Evolutionary conservation across 306 rosid genomes (phyloP), one percentile per base, ranked within the genome.

Genomic region (Astragalus glycyphyllos): DNA sequence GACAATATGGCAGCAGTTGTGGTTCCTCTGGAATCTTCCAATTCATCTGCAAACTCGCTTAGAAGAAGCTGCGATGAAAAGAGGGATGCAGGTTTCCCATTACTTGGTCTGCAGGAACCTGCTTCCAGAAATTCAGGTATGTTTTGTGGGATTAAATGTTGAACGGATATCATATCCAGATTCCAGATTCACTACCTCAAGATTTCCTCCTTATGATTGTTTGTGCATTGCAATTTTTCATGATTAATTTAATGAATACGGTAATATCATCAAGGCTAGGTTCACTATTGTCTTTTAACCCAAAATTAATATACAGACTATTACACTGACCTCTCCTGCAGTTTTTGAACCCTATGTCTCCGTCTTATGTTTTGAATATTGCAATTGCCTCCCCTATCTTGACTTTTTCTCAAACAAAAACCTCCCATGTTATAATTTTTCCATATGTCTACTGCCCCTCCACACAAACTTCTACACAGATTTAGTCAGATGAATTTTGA

Each of bases 1-100:
- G 98, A 93, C 78, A 93, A 93, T 73, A 73, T 90, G 83, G 98
- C 97, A 46, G 86, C 96, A 54, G 80, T 90, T 67, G 92, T 90
- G 71, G 87, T 93, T 88, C 98, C 97, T 48, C 80, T 93, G 57
- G 85, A 77, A 58, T 79, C 89, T 69, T 38, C 54, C 14, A 82
- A 75, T 15, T 73, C 76, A 68, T 75, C 87, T 51, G 78, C 68
- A 46, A 74, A 65, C 54, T 69, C 68, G 23, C 44, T 45, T 55
- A 56, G 72, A 62, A 76, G 87, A 77, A 74, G 81, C 71, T 75
- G 68, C 73, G 11, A 45, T 75, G 88, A 68, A 74, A 84, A 85
- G 65, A 78, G 72, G 37, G 93, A 68, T 77, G 54, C 38, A 50
- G 74, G 40, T 69, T 74, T 15, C 42, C 78, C 84, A 34, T 77